Evolutionary conservation across 495 filamentous ascomycete species (phyloP).

Genomic region (Aspergillus cristatus): DNA sequence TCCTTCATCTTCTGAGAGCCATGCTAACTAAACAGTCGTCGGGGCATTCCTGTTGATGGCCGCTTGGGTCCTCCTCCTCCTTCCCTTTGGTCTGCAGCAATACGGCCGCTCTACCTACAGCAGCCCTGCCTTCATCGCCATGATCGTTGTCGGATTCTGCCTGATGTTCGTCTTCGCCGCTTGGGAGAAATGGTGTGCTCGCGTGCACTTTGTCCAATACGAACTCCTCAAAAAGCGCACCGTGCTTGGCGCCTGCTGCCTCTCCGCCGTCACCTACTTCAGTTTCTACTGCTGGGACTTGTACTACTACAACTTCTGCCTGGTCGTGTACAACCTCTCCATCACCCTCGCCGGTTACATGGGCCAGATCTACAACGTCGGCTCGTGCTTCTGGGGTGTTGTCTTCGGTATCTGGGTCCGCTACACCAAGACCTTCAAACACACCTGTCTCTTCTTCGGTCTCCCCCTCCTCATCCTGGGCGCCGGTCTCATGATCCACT

Average conservation of each 20-base stretch:
- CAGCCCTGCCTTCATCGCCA: slow-evolving; percentile 44
- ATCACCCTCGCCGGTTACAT: slow-evolving; percentile 54
- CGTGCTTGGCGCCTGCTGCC: slow-evolving; percentile 51
- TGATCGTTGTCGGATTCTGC: slow-evolving; percentile 48
- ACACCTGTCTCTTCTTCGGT: slow-evolving; percentile 49
- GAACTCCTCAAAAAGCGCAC: slow-evolving; percentile 54
- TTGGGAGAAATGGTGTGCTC: slow-evolving; percentile 50
- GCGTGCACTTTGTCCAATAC: slow-evolving; percentile 50
- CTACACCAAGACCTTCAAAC: slow-evolving; percentile 47
- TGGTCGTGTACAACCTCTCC: slow-evolving; percentile 58
- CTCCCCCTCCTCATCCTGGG: slow-evolving; percentile 55
- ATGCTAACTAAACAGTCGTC: slow-evolving; percentile 25
- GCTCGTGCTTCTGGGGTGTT: slow-evolving; percentile 53
- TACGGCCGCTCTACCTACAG: slow-evolving; percentile 38
- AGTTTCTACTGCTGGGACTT: slow-evolving; percentile 60
- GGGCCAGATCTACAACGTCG: slow-evolving; percentile 58
- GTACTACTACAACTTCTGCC: slow-evolving; percentile 58
- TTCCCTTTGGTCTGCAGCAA: slow-evolving; percentile 49
- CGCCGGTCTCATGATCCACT: slow-evolving; percentile 57
- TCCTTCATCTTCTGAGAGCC: slow-evolving; percentile 1
- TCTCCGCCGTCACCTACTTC: slow-evolving; percentile 47
- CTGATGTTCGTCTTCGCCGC: slow-evolving; percentile 48
- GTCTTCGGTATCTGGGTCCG: slow-evolving; percentile 48
- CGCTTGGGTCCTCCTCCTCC: slow-evolving; percentile 52
- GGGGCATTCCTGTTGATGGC: slow-evolving; percentile 49